Conservation (phyloP, 441 rosid species). For the Arabidopsis lyrata region DNA sequence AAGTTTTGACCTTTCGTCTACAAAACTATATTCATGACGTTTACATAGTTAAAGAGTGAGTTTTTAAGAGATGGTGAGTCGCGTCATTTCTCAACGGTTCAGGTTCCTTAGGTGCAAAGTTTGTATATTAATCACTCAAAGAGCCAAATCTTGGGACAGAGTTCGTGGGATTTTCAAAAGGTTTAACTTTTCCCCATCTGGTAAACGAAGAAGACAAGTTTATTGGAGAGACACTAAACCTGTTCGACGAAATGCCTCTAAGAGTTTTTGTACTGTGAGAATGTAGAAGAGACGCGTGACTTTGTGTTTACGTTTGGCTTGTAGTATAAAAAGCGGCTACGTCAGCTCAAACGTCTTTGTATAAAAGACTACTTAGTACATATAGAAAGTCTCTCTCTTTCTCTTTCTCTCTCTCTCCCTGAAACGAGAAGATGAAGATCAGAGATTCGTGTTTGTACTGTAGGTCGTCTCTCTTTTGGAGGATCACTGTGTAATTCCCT, state of each 20-base stretch:
- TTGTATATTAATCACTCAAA: background rate
- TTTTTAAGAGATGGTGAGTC: background rate
- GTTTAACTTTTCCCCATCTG: background rate
- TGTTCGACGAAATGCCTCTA: slow-evolving; percentile 20
- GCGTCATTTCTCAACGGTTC: slow-evolving; percentile 10
- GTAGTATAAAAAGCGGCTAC: background rate
- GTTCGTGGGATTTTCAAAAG: background rate
- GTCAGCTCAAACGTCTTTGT: slow-evolving; percentile 8
- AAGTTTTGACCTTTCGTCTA: background rate
- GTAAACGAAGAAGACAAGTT: background rate
- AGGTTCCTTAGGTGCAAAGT: slow-evolving; percentile 2
- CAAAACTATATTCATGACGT: background rate
- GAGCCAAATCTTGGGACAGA: background rate
- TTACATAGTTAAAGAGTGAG: background rate
- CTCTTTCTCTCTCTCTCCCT: background rate
- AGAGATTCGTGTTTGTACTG: no score
- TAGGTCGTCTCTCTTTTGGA: no score
- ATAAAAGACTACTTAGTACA: background rate
- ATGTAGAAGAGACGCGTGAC: background rate
- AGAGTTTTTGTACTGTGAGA: background rate
- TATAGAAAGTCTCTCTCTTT: background rate
- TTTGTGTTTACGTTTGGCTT: background rate
- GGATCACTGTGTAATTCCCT: no score
- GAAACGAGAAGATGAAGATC: slow-evolving; percentile 19
- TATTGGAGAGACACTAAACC: background rate